Evolutionary conservation across 129 eudicot genomes (phyloP).

Genomic region (Flaveria linearis): DNA sequence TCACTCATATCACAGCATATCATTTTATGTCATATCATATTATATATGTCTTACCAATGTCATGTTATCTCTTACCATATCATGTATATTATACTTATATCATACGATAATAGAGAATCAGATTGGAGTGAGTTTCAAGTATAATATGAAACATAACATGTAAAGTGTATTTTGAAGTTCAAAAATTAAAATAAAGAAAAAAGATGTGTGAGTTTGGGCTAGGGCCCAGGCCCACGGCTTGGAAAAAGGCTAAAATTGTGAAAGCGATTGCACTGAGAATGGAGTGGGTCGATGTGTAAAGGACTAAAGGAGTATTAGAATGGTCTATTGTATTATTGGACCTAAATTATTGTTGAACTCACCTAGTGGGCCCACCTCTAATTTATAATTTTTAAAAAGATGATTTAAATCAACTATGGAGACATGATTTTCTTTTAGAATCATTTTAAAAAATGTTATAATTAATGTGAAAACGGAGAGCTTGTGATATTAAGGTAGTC

Average conservation of each 20-base stretch:
- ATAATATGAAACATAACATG: background rate
- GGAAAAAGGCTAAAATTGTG: slow-evolving; percentile 1
- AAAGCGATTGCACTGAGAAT: slow-evolving; percentile 12
- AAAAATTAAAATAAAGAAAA: background rate
- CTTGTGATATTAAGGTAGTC: too few relatives aligned
- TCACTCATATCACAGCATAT: background rate
- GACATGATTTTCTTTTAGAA: background rate
- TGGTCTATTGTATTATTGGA: slow-evolving; percentile 4
- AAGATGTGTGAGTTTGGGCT: slow-evolving; percentile 19
- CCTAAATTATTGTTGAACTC: background rate
- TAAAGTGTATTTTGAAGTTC: background rate
- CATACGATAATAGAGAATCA: background rate
- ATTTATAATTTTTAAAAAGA: background rate
- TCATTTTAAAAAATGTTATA: too few relatives aligned
- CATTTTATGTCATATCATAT: background rate
- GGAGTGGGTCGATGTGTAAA: slow-evolving; percentile 13
- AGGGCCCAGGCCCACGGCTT: slow-evolving; percentile 31
- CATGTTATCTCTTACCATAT: background rate
- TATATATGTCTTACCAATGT: background rate
- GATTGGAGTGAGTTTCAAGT: background rate
- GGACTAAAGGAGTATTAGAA: slow-evolving; percentile 1
- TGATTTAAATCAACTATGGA: background rate
- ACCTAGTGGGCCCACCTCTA: background rate
- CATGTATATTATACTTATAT: background rate
- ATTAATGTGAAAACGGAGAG: too few relatives aligned